Evolutionary conservation across 2,329 filamentous ascomycete species (phyloP), one percentile per base, ranked within the genome.

Genomic region (Fusarium proliferatum): DNA sequence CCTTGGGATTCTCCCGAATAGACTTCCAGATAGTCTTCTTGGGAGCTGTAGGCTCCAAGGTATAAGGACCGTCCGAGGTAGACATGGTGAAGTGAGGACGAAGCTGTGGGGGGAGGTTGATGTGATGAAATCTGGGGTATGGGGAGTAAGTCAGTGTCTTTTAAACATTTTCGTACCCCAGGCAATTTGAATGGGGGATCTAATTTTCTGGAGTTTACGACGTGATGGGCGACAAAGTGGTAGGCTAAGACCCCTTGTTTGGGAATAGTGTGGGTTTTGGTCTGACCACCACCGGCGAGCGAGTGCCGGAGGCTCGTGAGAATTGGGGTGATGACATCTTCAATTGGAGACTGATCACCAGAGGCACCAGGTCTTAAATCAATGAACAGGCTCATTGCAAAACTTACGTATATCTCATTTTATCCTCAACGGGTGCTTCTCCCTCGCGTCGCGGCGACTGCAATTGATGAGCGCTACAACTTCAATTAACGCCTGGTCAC

Each of bases 1-100:
- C 45, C 55, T 77, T 77, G 13, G 76, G 76, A 10, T 77, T 77
- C 56, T 63, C 48, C 3, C 56, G 42, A 15, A 68, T 63, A 2
- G 38, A 55, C 38, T 63, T 49, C 65, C 65, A 68, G 23, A 68
- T 68, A 8, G 65, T 49, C 48, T 68, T 68, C n/a, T 68, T 68
- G 26, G 64, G 41, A 33, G 65, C 57, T 10, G 33, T 45, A 26
- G 42, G 39, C 64, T 68, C 64, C 65, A 68, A 43, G 19, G 56
- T 45, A 39, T 68, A 68, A 43, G 64, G 65, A 39, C 33, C 42
- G 19, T 68, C 65, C 19, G 64, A 68, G 42, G 48, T 63, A 36
- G 65, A 69, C 65, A 68, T 68, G 53, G 9, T 60, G 30, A 26
- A 60, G 51, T 33, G 21, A n/a, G 39, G 34, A 30, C 33, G 26